These are phyloP conservation scores for Nannochloropsis oceanica DNA, from an alignment of 108 stramenopile species.

Conservation along the genomic window DNA sequence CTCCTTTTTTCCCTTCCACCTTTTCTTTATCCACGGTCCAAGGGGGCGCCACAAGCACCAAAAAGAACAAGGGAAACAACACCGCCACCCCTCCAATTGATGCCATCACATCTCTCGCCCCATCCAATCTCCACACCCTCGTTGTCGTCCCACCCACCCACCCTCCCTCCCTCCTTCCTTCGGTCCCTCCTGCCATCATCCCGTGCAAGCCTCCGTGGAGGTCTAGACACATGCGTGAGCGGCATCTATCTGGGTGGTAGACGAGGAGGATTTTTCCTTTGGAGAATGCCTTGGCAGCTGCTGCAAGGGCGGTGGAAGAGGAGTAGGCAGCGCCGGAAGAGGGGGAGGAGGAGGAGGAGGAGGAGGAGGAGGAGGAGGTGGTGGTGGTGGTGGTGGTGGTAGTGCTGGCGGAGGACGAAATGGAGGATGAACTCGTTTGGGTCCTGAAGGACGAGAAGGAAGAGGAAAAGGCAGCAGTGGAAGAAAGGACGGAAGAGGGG, in stretches of 20 bases:
- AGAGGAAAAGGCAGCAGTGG: background rate
- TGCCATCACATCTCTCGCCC: background rate
- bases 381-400: background rate
- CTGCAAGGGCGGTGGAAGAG: too few species aligned
- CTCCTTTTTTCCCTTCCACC: background rate
- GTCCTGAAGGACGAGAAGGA: background rate
- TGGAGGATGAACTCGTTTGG: background rate
- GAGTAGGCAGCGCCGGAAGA: background rate
- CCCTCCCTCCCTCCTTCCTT: background rate
- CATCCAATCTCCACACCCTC: background rate
- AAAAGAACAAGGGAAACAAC: background rate
- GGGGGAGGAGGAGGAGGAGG: background rate
- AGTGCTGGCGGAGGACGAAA: background rate
- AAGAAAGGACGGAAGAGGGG: background rate
- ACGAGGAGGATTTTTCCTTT: background rate
- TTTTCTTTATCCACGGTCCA: background rate
- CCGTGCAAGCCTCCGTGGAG: background rate
- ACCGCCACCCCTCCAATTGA: background rate
- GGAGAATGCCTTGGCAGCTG: background rate
- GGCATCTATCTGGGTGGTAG: background rate
- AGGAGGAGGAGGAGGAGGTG: background rate
- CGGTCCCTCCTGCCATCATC: background rate
- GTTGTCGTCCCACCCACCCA: background rate
- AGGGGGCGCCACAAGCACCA: background rate
- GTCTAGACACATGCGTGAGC: background rate